These are phyloP conservation scores for Graphiopsis chlorocephala DNA, from an alignment of 2,329 filamentous ascomycete species.

Conservation along the genomic window DNA sequence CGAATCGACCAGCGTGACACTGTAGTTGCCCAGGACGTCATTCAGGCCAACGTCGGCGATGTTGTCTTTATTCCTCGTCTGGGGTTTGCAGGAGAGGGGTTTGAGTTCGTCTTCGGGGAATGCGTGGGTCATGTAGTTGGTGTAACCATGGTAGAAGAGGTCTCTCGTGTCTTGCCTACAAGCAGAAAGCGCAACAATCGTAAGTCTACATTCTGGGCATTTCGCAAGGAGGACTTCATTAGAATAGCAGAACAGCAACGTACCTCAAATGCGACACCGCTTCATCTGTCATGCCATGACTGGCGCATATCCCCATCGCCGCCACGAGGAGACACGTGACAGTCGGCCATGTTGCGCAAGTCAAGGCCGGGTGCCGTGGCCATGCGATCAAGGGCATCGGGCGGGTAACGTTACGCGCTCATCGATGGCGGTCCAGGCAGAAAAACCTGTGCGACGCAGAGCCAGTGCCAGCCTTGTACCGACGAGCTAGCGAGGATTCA, in stretches of 20 bases:
- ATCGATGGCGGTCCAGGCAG: conserved; percentile 3
- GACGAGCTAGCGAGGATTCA: neutral
- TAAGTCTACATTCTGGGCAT: neutral
- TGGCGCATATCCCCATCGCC: conserved; percentile 34
- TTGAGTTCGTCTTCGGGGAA: conserved; percentile 96
- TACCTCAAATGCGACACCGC: conserved; percentile 39
- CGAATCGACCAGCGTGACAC: conserved; percentile 90
- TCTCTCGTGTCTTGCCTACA: conserved; percentile 51
- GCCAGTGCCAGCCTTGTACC: neutral
- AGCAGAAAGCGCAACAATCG: neutral
- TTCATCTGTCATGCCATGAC: conserved; percentile 46
- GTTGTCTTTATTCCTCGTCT: conserved; percentile 79
- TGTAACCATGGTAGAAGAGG: conserved; percentile 96
- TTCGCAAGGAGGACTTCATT: neutral
- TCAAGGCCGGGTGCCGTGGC: conserved; percentile 21
- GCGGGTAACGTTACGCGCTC: conserved; percentile 10
- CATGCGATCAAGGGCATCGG: conserved; percentile 28
- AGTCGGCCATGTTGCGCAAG: conserved; percentile 30
- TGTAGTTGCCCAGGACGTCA: conserved; percentile 96
- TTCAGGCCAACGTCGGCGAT: conserved; percentile 82
- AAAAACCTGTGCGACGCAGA: neutral
- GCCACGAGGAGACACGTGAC: conserved; percentile 33
- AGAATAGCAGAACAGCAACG: neutral
- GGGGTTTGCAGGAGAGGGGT: conserved; percentile 77
- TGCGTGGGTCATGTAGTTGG: conserved; percentile 89